These are phyloP conservation scores for Metarhizium sp. DNA, from an alignment of 2,329 filamentous ascomycete species.

Conservation along the genomic window DNA sequence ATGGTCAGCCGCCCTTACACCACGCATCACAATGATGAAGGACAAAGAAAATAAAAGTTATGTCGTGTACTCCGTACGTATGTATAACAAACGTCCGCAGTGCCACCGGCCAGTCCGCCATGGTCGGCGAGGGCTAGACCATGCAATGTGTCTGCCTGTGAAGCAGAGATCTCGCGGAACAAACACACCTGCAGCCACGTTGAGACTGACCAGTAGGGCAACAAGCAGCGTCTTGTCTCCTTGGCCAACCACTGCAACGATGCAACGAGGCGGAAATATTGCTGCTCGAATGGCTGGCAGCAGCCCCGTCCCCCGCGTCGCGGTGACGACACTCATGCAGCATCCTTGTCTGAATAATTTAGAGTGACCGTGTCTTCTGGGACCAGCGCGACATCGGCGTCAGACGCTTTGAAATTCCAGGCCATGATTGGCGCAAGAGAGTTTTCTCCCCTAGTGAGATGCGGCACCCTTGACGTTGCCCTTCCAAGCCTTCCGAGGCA, in stretches of 20 bases:
- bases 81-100: not conserved
- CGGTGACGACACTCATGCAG: constrained; percentile 6
- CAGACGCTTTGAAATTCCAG: constrained; percentile 18
- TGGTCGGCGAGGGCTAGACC: not conserved
- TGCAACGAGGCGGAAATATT: not conserved
- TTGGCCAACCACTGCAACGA: not conserved
- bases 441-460: not conserved
- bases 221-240: not conserved
- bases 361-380: constrained; percentile 1
- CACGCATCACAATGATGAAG: not conserved
- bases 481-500: not conserved
- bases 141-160: not conserved
- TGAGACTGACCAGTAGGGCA: not conserved
- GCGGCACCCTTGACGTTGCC: not conserved
- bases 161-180: not conserved
- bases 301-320: not conserved
- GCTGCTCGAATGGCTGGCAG: not conserved
- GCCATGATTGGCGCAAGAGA: constrained; percentile 19
- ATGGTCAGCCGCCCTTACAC: not conserved
- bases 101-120: not conserved
- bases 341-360: constrained; percentile 6
- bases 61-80: not conserved
- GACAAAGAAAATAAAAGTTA: not conserved
- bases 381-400: constrained; percentile 22
- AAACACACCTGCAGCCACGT: not conserved